Evolutionary conservation across 768 basidiomycete species (phyloP).

Genomic region (Cystobasidium ongulense): DNA sequence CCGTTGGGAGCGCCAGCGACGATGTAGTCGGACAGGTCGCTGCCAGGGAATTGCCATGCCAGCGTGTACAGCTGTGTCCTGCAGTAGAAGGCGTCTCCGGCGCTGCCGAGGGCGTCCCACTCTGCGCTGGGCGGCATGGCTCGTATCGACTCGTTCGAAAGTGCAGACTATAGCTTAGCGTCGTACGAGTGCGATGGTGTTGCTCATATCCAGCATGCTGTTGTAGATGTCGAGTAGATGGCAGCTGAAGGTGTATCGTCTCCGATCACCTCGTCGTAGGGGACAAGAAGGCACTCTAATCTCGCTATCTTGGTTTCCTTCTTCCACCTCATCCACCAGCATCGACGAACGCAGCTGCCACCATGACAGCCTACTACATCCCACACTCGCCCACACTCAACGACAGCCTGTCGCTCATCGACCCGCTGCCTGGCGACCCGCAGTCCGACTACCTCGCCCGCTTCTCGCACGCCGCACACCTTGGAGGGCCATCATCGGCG

Average conservation of each 20-base stretch:
- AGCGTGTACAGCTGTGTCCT: slow-evolving; percentile 74
- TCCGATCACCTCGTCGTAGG: neutral
- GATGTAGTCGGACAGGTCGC: slow-evolving; percentile 68
- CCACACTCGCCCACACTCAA: slow-evolving; percentile 11
- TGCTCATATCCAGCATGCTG: neutral
- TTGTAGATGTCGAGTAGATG: neutral
- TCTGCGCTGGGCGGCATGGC: slow-evolving; percentile 55
- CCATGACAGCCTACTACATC: slow-evolving; percentile 19
- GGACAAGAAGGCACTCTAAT: neutral
- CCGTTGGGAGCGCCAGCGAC: slow-evolving; percentile 74
- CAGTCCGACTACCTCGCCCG: neutral
- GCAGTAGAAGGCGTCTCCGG: slow-evolving; percentile 70
- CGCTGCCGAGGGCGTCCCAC: slow-evolving; percentile 84
- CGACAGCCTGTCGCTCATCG: neutral
- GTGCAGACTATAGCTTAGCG: neutral
- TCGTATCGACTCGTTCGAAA: neutral
- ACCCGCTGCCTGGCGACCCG: neutral
- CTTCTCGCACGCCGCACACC: neutral
- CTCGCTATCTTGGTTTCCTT: no score
- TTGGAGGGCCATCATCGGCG: neutral
- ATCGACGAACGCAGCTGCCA: neutral
- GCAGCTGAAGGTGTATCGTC: neutral
- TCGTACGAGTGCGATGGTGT: neutral
- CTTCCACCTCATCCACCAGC: neutral
- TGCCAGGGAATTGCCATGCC: slow-evolving; percentile 57